Base-by-base conservation (phyloP, 495 filamentous ascomycete genomes). In the Aspergillus wentii region DNA sequence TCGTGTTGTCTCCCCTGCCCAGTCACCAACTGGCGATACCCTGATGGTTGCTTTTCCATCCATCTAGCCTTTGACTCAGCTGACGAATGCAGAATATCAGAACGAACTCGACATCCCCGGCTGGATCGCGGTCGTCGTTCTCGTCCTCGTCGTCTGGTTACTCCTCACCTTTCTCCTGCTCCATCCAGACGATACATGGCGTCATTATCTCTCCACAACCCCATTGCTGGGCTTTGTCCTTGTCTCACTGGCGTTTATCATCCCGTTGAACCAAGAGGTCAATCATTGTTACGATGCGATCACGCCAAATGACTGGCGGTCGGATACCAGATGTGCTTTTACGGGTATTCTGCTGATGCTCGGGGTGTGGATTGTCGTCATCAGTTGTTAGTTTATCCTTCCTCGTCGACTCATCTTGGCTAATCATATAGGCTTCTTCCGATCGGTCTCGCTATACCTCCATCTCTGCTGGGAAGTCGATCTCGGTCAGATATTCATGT, bases 381-480 rank as follows among this genome's bases (percentile, higher is more conserved):
- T 86, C 56, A 90, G 87, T 83, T 69, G 73, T 78, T 58, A 47
- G 68, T 46, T n/a, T 10, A 1, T 10, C 27, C 26, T 7, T 7
- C 23, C 20, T 13, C 3, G 14, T 28, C 16, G 8, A 11, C 13
- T 7, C 21, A 26, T 23, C 23, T 26, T 3, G 13, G 1, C 20
- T 10, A 45, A 15, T 26, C 8, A 10, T 5, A 4, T 29, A 77
- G 79, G 85, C 46, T 90, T 91, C 61, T 62, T 91, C 23, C 75
- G 87, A 39, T 78, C 86, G 8, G 59, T 92, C 25, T 89, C 86
- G n/a, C 77, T 94, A 25, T 87, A 94, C 59, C 73, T 94, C 16
- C 87, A 92, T 58, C 87, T 94, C 45, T 87, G 83, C 65, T 94
- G 88, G 88, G 83, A 91, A 53, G 64, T 88, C 27, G 77, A 85